Base-by-base conservation (phyloP, 768 basidiomycete genomes). In the Lactarius indigo region DNA sequence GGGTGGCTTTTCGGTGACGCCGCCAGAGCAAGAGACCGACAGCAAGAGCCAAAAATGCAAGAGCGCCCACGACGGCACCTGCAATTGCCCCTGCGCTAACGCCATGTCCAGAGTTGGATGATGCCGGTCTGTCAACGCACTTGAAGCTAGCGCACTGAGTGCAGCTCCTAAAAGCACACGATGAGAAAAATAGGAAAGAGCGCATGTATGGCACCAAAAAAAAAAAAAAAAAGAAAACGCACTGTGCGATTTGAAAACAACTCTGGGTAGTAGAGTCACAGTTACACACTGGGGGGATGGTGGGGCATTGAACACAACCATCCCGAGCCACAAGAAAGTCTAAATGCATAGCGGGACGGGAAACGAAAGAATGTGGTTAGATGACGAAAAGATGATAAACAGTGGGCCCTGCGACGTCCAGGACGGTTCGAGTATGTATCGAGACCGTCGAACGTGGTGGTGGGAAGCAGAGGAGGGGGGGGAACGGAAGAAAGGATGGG, bases 81-180 rank as follows among this genome's bases (percentile, higher is more conserved):
- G 88, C 91, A 23, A 91, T 81, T 3, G 87, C 90, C 54, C 90
- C 90, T 61, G 84, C 82, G 73, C 87, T 87, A 59, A 86, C 77
- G 12, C 85, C 84, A 5, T 17, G 44, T 74, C 61, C 18, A 47
- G 42, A 70, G 68, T 28, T 55, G 47, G 17, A 61, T 64, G 31
- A 65, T 59, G 37, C 60, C 68, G 23, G 31, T 23, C 61, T 78
- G 35, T 78, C 63, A 31, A 85, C 80, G 71, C 90, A 92, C 67
- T 75, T 74, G 71, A 83, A 84, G 52, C 76, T 76, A 15, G 80
- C 74, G 71, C 91, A 92, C 1, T 77, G 76, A 50, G 74, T 71
- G 72, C 91, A 92, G 60, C 80, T 80, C 79, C 90, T 92, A 73
- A 41, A 68, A 33, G 56, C 18, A 56, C n/a, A 56, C 3, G 31